A percentile compares a stretch with the other conserved stretches of the same genome.
phyloP scores from a whole-genome alignment of 1,139 yeast genomes.

The Candida glucosophila region DNA sequence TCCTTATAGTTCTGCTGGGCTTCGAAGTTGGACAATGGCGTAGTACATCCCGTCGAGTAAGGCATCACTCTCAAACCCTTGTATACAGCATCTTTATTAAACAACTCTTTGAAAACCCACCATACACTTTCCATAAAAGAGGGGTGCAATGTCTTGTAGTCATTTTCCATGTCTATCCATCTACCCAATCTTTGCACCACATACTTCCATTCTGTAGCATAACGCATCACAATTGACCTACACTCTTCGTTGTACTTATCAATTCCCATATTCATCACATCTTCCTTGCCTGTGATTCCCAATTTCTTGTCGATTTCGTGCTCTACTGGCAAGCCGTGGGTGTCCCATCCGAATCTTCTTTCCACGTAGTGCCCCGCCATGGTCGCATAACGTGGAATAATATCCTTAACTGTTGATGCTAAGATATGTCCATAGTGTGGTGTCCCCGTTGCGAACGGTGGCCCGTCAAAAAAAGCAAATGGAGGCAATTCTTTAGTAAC shows the following conservation, averaged over 20 bases:
- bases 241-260: slow-evolving; percentile 92
- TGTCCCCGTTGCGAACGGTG: slow-evolving; percentile 98
- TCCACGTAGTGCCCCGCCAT: slow-evolving; percentile 96
- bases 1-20: slow-evolving; percentile 98
- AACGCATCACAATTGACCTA: slow-evolving; percentile 94
- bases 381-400: slow-evolving; percentile 94
- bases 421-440: slow-evolving; percentile 98
- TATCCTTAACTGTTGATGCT: slow-evolving; percentile 94
- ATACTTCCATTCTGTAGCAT: slow-evolving; percentile 88
- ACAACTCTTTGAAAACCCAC: slow-evolving; percentile 96
- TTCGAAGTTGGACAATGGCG: slow-evolving; percentile 94
- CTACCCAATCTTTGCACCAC: slow-evolving; percentile 93
- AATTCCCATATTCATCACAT: slow-evolving; percentile 88
- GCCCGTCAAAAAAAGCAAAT: slow-evolving; percentile 95
- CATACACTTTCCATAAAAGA: slow-evolving; percentile 95
- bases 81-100: slow-evolving; percentile 78
- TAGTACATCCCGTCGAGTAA: slow-evolving; percentile 92
- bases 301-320: slow-evolving; percentile 97
- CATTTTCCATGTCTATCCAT: slow-evolving; percentile 99
- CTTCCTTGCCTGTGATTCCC: slow-evolving; percentile 88
- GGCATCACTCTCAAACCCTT: slow-evolving; percentile 98
- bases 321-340: slow-evolving; percentile 97
- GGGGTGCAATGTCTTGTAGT: slow-evolving; percentile 94
- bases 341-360: slow-evolving; percentile 99
- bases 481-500: slow-evolving; percentile 79